These are phyloP conservation scores for Nakazawaea siamensis DNA, from an alignment of 805 yeast genomes.

Conservation along the genomic window DNA sequence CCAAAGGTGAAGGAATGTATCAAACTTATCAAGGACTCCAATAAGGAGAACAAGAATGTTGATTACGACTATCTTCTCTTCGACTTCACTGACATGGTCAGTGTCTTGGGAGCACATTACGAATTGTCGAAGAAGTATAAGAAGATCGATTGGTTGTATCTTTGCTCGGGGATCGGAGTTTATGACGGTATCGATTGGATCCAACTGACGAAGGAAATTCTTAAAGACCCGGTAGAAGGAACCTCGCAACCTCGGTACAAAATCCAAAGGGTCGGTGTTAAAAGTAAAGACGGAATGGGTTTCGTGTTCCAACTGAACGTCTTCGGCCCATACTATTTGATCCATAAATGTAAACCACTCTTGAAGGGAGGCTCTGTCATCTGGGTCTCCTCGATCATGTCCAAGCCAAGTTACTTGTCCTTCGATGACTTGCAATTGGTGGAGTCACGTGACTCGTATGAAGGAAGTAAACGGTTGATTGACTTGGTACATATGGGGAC, in stretches of 20 bases:
- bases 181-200: constrained; percentile 84
- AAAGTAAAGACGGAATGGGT: constrained; percentile 74
- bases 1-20: constrained; percentile 79
- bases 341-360: constrained; percentile 54
- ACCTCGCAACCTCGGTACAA: constrained; percentile 88
- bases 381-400: constrained; percentile 84
- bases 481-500: constrained; percentile 78
- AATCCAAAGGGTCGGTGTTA: constrained; percentile 71
- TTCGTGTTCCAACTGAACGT: constrained; percentile 90
- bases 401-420: constrained; percentile 66
- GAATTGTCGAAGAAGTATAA: constrained; percentile 59
- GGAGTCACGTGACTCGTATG: constrained; percentile 63
- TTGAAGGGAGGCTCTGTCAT: constrained; percentile 62
- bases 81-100: constrained; percentile 88
- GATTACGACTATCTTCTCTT: constrained; percentile 84
- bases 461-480: constrained; percentile 82
- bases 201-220: constrained; percentile 62
- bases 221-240: constrained; percentile 62
- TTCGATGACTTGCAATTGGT: constrained; percentile 69
- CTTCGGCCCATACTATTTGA: constrained; percentile 87
- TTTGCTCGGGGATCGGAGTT: constrained; percentile 88
- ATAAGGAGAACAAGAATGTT: constrained; percentile 29
- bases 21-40: constrained; percentile 39
- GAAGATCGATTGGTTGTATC: constrained; percentile 68
- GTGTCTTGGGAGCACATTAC: constrained; percentile 64